Evolutionary conservation across 495 filamentous ascomycete species (phyloP), one percentile per base, ranked within the genome.

Genomic region (Gamarada debralockiae): DNA sequence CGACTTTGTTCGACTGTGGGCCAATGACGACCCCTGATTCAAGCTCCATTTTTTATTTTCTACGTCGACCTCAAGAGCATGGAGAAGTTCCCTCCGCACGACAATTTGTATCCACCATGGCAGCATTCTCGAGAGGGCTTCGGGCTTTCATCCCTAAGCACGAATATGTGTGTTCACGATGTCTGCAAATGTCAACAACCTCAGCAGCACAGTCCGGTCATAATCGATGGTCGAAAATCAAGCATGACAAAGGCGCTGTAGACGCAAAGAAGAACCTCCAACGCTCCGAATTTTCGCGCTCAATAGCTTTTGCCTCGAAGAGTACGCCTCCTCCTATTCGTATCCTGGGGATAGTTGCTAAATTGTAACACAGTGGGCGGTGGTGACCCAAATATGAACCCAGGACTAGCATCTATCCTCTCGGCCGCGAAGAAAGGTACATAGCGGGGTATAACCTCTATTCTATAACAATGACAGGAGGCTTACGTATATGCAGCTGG

Each of bases 151-250:
- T 53, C 12, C 21, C 50, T 21, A 27, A 36, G 27, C 10, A 50
- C 7, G 50, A 58, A 18, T 47, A 51, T 22, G 53, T 72, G 48
- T 78, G 75, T 66, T 62, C 69, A 13, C 61, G 63, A 66, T 79
- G 73, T 55, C 63, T 68, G 18, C 46, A 68, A 46, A 85, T 92
- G 63, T 72, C 75, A 24, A 75, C 75, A 17, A 75, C 73, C 17
- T 42, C 77, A 2, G 24, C 57, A 4, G 56, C 73, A 6, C 68
- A 68, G 25, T 87, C 87, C 39, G 91, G 92, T 29, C 90, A 96
- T 69, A 96, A 82, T 66, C 83, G 86, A 65, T 99, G 93, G 93
- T 88, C 89, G 31, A 93, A 92, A 57, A 97, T 97, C 70, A 87
- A 83, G 58, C 95, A 99, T 65, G 89, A 92, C 70, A 99, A 99